Percentiles rank a stretch among this genome's conserved stretches.
phyloP scores from a whole-genome alignment of 2,329 filamentous ascomycete genomes.

The Fusarium staphyleae region DNA sequence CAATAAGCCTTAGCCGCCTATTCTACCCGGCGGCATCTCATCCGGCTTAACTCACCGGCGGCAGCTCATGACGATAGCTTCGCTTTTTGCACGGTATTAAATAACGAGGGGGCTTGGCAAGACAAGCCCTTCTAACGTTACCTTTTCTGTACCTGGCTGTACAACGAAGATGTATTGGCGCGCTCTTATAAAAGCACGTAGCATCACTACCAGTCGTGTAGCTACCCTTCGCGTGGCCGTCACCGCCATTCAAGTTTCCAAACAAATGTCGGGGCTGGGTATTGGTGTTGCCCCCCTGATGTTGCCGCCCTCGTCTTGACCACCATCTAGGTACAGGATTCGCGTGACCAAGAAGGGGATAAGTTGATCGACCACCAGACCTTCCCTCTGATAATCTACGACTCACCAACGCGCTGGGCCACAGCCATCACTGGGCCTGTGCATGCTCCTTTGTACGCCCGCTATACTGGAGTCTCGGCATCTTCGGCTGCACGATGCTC shows the following conservation, averaged over 20 bases:
- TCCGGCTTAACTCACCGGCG: constrained; percentile 30
- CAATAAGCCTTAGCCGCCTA: constrained; percentile 51
- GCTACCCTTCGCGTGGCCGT: constrained; percentile 28
- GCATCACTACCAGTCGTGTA: constrained; percentile 33
- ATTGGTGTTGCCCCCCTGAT: constrained; percentile 28
- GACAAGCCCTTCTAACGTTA: constrained; percentile 44
- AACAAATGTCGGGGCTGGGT: constrained; percentile 27
- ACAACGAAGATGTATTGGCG: constrained; percentile 51
- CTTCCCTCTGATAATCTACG: constrained; percentile 35
- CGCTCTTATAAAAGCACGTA: constrained; percentile 32
- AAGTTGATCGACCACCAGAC: constrained; percentile 33
- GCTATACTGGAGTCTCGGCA: constrained; percentile 23
- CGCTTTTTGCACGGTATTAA: constrained; percentile 27
- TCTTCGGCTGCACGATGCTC: constrained; percentile 7
- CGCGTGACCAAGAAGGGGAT: constrained; percentile 38
- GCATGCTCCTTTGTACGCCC: constrained; percentile 33
- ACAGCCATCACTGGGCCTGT: constrained; percentile 21
- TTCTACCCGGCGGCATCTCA: constrained; percentile 41
- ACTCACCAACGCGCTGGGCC: constrained; percentile 30
- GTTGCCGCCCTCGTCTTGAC: constrained; percentile 36
- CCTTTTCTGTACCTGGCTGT: constrained; percentile 47
- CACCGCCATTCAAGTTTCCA: constrained; percentile 20
- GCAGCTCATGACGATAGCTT: constrained; percentile 38
- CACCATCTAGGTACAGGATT: constrained; percentile 38
- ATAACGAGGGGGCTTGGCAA: constrained; percentile 37